A percentile compares a stretch with the other conserved stretches of the same genome.
Conservation (phyloP, 164 flowering plant genomes). For the Macadamia tetraphylla region DNA sequence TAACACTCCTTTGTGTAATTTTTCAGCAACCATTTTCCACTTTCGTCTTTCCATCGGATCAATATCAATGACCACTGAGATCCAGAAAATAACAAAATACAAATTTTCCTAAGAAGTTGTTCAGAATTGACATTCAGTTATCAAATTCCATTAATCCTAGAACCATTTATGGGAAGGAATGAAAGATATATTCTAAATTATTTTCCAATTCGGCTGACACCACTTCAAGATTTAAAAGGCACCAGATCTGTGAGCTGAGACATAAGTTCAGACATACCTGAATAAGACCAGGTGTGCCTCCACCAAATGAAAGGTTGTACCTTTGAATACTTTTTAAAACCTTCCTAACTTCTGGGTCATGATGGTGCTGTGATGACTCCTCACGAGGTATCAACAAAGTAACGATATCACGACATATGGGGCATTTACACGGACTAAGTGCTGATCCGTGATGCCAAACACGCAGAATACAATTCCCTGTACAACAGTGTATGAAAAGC, state of each 20-base stretch:
- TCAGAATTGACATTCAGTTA: too few species aligned
- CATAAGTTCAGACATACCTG: conserved; percentile 43
- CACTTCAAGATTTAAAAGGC: not conserved
- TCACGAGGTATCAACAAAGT: conserved; percentile 72
- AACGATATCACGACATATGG: conserved; percentile 73
- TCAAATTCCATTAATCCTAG: too few species aligned
- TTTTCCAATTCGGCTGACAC: too few species aligned
- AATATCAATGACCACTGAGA: too few species aligned
- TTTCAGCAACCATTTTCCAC: too few species aligned
- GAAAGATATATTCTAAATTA: too few species aligned
- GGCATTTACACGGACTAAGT: conserved; percentile 85
- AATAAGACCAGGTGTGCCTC: conserved; percentile 32
- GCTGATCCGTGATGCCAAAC: conserved; percentile 79
- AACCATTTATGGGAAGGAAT: too few species aligned
- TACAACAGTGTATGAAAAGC: not conserved
- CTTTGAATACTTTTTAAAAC: conserved; percentile 41
- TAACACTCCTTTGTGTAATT: too few species aligned
- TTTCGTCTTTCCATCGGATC: too few species aligned
- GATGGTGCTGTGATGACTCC: conserved; percentile 30
- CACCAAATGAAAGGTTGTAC: conserved; percentile 74
- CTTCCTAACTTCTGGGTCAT: conserved; percentile 41
- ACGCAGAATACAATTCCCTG: conserved; percentile 74
- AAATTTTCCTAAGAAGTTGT: too few species aligned
- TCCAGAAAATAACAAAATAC: too few species aligned
- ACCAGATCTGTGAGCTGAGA: not conserved